A percentile compares a stretch with the other conserved stretches of the same genome.
Evolutionary conservation across 2,329 filamentous ascomycete species (phyloP).

Genomic region (Dactylella cylindrospora): DNA sequence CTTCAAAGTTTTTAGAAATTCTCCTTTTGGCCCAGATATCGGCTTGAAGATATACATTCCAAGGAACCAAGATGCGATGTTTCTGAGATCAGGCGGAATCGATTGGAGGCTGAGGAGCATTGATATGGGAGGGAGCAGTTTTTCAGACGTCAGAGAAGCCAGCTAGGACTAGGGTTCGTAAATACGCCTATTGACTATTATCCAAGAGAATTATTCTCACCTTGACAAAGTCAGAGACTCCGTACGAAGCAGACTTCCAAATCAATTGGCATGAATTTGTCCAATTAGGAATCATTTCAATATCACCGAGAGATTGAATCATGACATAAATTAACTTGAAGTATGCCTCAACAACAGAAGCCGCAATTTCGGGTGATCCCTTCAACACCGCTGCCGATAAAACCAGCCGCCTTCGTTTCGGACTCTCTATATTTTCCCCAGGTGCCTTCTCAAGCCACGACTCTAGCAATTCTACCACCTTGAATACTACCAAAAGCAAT

Average conservation of each 20-base stretch:
- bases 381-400: slow-evolving; percentile 27
- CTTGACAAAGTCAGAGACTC: slow-evolving; percentile 18
- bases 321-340: slow-evolving; percentile 20
- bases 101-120: slow-evolving; percentile 24
- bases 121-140: slow-evolving; percentile 18
- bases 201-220: background rate
- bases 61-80: slow-evolving; percentile 14
- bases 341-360: slow-evolving; percentile 17
- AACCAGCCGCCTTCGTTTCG: slow-evolving; percentile 28
- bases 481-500: slow-evolving; percentile 18
- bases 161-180: slow-evolving; percentile 10
- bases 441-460: slow-evolving; percentile 10
- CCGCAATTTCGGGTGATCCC: slow-evolving; percentile 16
- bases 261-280: slow-evolving; percentile 24
- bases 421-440: background rate
- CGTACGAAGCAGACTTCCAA: slow-evolving; percentile 33
- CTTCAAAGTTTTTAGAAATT: slow-evolving; percentile 10
- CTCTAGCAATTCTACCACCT: slow-evolving; percentile 11
- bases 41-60: slow-evolving; percentile 29
- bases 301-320: slow-evolving; percentile 5
- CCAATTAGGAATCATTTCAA: slow-evolving; percentile 11
- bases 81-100: slow-evolving; percentile 9
- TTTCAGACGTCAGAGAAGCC: slow-evolving; percentile 16
- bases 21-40: slow-evolving; percentile 17
- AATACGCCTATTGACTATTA: background rate